Conservation (phyloP, 2,329 filamentous ascomycete genomes). For the Clarireedia hainanense region DNA sequence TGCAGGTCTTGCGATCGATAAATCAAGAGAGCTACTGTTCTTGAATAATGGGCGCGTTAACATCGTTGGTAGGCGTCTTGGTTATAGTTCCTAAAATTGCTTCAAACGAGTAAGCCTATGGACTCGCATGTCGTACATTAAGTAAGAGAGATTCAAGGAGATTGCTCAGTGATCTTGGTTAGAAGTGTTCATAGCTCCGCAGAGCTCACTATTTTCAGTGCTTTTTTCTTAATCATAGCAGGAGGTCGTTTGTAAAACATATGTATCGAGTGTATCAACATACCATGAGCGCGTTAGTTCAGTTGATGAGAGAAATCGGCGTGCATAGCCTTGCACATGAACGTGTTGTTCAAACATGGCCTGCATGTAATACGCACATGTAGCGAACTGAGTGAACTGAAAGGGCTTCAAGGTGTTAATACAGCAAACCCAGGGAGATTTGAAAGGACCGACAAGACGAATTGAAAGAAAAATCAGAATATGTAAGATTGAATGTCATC, state of each 20-base stretch:
- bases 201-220: constrained; percentile 33
- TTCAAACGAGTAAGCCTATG: neutral
- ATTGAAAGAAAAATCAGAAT: constrained; percentile 62
- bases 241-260: neutral
- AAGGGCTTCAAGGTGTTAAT: constrained; percentile 1
- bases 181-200: constrained; percentile 28
- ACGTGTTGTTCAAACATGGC: neutral
- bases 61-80: neutral
- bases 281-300: neutral
- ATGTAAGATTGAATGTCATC: constrained; percentile 99
- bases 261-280: neutral
- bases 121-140: neutral
- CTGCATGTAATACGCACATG: too few species aligned
- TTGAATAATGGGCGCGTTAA: neutral
- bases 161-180: constrained; percentile 33
- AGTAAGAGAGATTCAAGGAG: neutral
- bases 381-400: too few species aligned
- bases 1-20: too few species aligned
- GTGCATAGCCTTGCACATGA: neutral
- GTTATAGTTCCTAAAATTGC: neutral
- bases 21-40: too few species aligned
- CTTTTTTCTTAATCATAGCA: constrained; percentile 31
- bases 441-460: neutral
- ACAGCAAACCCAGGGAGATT: neutral
- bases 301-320: neutral